Conservation (phyloP, 2,329 filamentous ascomycete genomes). For the Cytospora chrysosperma region DNA sequence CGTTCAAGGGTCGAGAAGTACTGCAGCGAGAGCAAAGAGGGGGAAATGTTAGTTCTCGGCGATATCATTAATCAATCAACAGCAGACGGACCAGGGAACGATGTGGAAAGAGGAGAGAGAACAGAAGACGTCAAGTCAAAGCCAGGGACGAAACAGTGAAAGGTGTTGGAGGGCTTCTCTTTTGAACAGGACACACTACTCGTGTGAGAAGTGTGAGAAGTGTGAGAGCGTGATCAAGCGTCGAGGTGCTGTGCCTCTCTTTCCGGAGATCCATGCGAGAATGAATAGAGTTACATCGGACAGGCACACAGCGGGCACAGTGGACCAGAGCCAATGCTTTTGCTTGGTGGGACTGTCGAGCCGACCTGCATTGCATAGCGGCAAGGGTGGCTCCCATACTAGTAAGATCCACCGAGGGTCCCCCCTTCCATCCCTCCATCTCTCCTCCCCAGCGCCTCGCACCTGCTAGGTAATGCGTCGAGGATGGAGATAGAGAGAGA, state of each 20-base stretch:
- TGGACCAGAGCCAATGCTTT: constrained; percentile 13
- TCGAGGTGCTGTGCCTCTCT: not conserved
- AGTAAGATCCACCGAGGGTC: not conserved
- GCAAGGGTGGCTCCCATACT: constrained; percentile 7
- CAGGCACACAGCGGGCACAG: constrained; percentile 17
- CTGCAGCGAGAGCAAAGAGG: constrained; percentile 39
- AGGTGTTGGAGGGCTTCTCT: constrained; percentile 2
- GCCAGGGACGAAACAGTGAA: not conserved
- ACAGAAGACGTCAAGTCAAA: not conserved
- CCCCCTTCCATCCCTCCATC: too few species aligned
- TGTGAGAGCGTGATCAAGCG: not conserved
- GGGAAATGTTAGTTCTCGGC: not conserved
- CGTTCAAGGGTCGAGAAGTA: constrained; percentile 74
- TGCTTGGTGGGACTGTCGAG: not conserved
- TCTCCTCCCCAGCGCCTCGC: constrained; percentile 9
- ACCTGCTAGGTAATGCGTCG: constrained; percentile 12
- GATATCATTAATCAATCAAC: constrained; percentile 1
- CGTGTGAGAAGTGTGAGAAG: not conserved
- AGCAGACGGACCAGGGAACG: not conserved
- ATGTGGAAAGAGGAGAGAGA: not conserved
- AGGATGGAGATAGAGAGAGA: too few species aligned
- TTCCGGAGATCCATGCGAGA: not conserved
- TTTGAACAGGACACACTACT: constrained; percentile 6
- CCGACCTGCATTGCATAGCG: constrained; percentile 12
- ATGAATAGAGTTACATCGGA: constrained; percentile 9